These are phyloP conservation scores for Starmera dryadoides DNA, from an alignment of 805 yeast species.

Conservation along the genomic window DNA sequence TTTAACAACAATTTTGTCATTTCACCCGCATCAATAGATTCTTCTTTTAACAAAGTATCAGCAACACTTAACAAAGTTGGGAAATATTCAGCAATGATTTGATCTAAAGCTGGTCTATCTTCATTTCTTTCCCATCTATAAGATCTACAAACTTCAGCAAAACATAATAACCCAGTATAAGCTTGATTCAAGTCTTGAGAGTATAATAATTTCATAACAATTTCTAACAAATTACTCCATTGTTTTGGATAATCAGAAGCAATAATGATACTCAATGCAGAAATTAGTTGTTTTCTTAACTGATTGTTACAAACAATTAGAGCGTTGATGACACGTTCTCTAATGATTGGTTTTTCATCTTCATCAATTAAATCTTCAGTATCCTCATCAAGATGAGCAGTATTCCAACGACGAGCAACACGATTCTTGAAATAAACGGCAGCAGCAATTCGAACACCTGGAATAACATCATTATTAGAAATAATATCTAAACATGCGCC, in stretches of 20 bases:
- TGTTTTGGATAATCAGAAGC: slow-evolving; percentile 38
- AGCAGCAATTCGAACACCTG: slow-evolving; percentile 57
- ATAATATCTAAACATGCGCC: slow-evolving; percentile 79
- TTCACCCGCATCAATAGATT: slow-evolving; percentile 49
- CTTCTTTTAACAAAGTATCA: slow-evolving; percentile 37
- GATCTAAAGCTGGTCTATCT: slow-evolving; percentile 45
- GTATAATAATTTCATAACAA: slow-evolving; percentile 37
- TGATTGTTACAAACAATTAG: slow-evolving; percentile 41
- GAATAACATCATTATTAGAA: slow-evolving; percentile 40
- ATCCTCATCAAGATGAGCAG: slow-evolving; percentile 22
- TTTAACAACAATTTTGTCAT: slow-evolving; percentile 70
- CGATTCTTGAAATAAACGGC: slow-evolving; percentile 81
- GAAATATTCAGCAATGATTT: slow-evolving; percentile 47
- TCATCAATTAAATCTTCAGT: slow-evolving; percentile 36
- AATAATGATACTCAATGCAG: slow-evolving; percentile 47
- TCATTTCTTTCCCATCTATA: slow-evolving; percentile 67
- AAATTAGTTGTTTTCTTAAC: slow-evolving; percentile 36
- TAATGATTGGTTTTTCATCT: slow-evolving; percentile 70
- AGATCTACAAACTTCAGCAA: slow-evolving; percentile 61
- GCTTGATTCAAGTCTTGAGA: slow-evolving; percentile 34
- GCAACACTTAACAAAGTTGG: slow-evolving; percentile 66
- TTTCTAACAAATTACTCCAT: slow-evolving; percentile 50
- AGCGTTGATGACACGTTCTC: slow-evolving; percentile 60
- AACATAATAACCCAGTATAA: slow-evolving; percentile 62
- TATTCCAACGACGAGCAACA: slow-evolving; percentile 56